phyloP scores from a whole-genome alignment of 768 basidiomycete genomes.

The Crassisporium funariophilum region DNA sequence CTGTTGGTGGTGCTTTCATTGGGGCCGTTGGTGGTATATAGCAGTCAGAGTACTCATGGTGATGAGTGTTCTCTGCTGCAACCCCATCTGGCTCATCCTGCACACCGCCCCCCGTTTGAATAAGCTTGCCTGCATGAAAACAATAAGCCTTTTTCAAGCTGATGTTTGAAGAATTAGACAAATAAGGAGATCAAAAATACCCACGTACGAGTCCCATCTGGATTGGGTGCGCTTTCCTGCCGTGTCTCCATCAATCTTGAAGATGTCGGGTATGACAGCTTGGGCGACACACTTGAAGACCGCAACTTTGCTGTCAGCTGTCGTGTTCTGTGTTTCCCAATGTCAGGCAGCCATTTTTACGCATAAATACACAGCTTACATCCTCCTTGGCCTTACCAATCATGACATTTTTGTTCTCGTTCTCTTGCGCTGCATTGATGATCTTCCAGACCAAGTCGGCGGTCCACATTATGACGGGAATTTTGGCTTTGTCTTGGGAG shows the following conservation, averaged over 20 bases:
- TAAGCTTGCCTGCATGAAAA: background rate
- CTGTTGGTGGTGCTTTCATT: slow-evolving; percentile 11
- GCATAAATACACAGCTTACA: background rate
- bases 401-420: background rate
- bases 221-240: slow-evolving; percentile 5
- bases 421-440: background rate
- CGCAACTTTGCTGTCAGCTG: background rate
- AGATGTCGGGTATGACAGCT: slow-evolving; percentile 6
- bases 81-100: background rate
- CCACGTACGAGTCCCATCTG: slow-evolving; percentile 3
- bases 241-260: slow-evolving; percentile 2
- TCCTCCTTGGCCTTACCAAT: background rate
- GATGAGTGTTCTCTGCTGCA: slow-evolving; percentile 3
- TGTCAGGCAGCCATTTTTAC: background rate
- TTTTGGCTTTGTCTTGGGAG: background rate
- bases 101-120: slow-evolving; percentile 11
- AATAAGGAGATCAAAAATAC: background rate
- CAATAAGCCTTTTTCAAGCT: slow-evolving; percentile 8
- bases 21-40: slow-evolving; percentile 15
- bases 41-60: slow-evolving; percentile 3
- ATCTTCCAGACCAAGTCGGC: background rate
- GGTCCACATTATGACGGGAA: background rate
- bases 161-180: background rate
- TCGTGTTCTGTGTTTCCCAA: background rate
- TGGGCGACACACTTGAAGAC: slow-evolving; percentile 8